Evolutionary conservation across 345 rosid species (phyloP), one percentile per base, ranked within the genome.

Genomic region (Hevea brasiliensis): DNA sequence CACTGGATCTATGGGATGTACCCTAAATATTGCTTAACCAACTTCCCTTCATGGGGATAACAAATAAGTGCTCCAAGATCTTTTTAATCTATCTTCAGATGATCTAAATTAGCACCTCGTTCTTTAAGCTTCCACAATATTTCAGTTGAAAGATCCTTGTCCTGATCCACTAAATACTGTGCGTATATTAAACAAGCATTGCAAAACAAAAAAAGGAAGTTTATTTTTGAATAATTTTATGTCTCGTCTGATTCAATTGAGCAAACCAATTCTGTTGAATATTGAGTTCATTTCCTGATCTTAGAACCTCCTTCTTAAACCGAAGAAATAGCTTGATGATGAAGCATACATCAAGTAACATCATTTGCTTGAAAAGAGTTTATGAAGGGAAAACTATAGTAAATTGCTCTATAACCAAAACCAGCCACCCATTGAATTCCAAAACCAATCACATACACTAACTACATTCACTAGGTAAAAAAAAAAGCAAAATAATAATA

Each of bases 91-190:
- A 94, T 94, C 83, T 94, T 97, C 67, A 94, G 82, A 74, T 79
- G 93, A 73, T 92, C 98, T 61, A 94, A 85, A 79, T 89, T 91
- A 81, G 79, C 90, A 74, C 89, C 92, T 72, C 89, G 88, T 77
- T 94, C 98, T 85, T 94, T 97, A 84, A 94, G 98, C 85, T 94
- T 94, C 87, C 97, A 81, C 82, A 92, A 68, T 80, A 85, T 86
- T 97, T 72, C 69, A 67, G 71, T 71, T 47, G 73, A 73, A 67
- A 68, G n/a, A n/a, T n/a, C n/a, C n/a, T n/a, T n/a, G n/a, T n/a
- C n/a, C n/a, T n/a, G n/a, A n/a, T 55, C 60, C 60, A 21, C 23
- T 55, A 29, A 55, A 55, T 5, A 55, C 60, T 55, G 60, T n/a
- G 9, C 60, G 21, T 8, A 55, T 23, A 8, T 55, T 55, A 20